These are phyloP conservation scores for Candida dajiaensis DNA, from an alignment of 805 yeast species.

Conservation along the genomic window DNA sequence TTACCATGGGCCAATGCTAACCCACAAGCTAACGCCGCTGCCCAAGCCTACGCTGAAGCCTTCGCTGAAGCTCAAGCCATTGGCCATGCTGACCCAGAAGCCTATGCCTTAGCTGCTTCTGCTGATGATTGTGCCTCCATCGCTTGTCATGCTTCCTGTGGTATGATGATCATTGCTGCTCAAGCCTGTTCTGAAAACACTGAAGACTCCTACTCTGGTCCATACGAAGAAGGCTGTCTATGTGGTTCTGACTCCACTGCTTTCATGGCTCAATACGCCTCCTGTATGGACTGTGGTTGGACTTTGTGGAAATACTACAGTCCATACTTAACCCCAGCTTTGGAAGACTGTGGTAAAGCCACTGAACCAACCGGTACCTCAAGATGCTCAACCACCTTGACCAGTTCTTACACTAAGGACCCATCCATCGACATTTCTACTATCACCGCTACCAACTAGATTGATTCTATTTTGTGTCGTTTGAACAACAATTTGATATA, in stretches of 20 bases:
- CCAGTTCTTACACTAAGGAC: conserved; percentile 17
- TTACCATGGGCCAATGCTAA: conserved; percentile 18
- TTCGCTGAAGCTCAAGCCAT: conserved; percentile 18
- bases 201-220: conserved; percentile 18
- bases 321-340: conserved; percentile 24
- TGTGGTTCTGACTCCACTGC: conserved; percentile 16
- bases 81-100: conserved; percentile 17
- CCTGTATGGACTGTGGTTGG: conserved; percentile 37
- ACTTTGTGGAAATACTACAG: conserved; percentile 34
- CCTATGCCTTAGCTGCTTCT: conserved; percentile 18
- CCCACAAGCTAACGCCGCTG: conserved; percentile 16
- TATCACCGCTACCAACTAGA: not conserved
- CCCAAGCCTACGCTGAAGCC: conserved; percentile 17
- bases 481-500: not conserved
- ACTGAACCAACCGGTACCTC: conserved; percentile 35
- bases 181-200: conserved; percentile 25
- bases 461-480: not conserved
- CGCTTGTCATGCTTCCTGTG: conserved; percentile 30
- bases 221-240: conserved; percentile 20
- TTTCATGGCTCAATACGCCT: conserved; percentile 14
- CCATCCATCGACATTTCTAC: not conserved
- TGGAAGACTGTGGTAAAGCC: conserved; percentile 21
- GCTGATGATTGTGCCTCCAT: conserved; percentile 24
- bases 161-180: conserved; percentile 28
- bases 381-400: conserved; percentile 23